phyloP scores from a whole-genome alignment of 139 green algal genomes.

The Cymbomonas tetramitiformis region DNA sequence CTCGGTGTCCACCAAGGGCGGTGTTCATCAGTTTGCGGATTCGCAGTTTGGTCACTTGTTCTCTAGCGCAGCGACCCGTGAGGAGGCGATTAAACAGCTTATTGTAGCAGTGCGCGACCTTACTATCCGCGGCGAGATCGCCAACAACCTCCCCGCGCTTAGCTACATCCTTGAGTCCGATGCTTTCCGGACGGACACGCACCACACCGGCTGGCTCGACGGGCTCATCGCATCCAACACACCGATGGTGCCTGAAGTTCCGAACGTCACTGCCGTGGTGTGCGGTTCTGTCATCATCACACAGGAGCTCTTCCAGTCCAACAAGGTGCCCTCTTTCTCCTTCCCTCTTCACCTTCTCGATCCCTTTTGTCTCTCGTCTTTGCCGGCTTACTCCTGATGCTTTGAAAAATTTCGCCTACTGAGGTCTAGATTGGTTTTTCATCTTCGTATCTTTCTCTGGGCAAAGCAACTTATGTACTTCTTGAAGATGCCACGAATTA shows the following conservation, averaged over 20 bases:
- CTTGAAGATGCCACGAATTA: too few species aligned
- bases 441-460: too few species aligned
- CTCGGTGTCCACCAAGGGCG: slow-evolving; percentile 46
- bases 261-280: slow-evolving; percentile 4
- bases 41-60: slow-evolving; percentile 72
- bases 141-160: slow-evolving; percentile 72
- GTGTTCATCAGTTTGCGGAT: slow-evolving; percentile 93
- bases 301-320: too few species aligned
- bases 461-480: too few species aligned
- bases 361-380: too few species aligned
- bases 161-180: slow-evolving; percentile 32
- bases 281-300: slow-evolving; percentile 11
- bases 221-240: slow-evolving; percentile 61
- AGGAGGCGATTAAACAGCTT: slow-evolving; percentile 72
- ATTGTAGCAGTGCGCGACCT: slow-evolving; percentile 85
- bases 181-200: slow-evolving; percentile 37
- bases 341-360: too few species aligned
- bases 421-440: too few species aligned
- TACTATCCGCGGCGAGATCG: slow-evolving; percentile 85
- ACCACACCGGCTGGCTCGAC: slow-evolving; percentile 93
- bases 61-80: slow-evolving; percentile 3
- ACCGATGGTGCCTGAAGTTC: neutral
- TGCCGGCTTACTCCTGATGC: too few species aligned
- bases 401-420: too few species aligned
- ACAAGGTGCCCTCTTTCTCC: too few species aligned